Conservation (phyloP, 495 filamentous ascomycete genomes). For the Aspergillus wentii region DNA sequence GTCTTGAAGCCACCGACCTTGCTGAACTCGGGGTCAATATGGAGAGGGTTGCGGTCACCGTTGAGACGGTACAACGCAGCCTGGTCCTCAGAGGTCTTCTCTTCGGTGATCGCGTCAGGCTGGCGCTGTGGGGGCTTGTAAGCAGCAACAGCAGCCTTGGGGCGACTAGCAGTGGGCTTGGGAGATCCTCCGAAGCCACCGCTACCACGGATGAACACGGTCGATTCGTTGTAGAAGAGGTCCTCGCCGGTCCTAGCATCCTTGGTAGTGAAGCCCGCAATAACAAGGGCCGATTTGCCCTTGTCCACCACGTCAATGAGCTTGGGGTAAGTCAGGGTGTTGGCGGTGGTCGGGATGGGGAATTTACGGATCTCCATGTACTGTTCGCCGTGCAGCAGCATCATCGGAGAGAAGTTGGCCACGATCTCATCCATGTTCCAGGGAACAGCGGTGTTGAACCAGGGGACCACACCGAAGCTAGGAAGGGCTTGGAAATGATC, state of each 20-base stretch:
- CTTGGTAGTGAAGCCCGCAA: constrained; percentile 75
- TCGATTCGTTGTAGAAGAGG: constrained; percentile 94
- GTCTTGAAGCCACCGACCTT: constrained; percentile 94
- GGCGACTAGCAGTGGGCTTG: constrained; percentile 60
- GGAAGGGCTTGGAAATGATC: constrained; percentile 91
- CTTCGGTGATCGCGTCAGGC: constrained; percentile 79
- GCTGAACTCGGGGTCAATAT: constrained; percentile 92
- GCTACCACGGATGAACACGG: constrained; percentile 85
- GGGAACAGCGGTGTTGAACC: constrained; percentile 78
- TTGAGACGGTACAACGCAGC: constrained; percentile 91
- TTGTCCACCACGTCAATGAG: constrained; percentile 96
- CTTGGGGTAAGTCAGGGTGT: constrained; percentile 74
- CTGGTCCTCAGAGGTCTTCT: constrained; percentile 89
- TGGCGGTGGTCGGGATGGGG: constrained; percentile 85
- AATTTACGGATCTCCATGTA: constrained; percentile 94
- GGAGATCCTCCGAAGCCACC: constrained; percentile 87
- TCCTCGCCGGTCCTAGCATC: constrained; percentile 74
- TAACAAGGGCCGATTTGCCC: constrained; percentile 82
- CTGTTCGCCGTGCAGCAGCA: constrained; percentile 98
- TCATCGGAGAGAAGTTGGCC: constrained; percentile 96
- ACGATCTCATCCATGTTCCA: constrained; percentile 80
- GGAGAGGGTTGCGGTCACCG: constrained; percentile 90
- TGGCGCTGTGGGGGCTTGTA: constrained; percentile 74
- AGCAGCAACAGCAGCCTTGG: constrained; percentile 71
- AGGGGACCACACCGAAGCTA: constrained; percentile 91